Conservation (phyloP, 1,284 basidiomycete species). For the Pseudomicrostroma phylloplanum region DNA sequence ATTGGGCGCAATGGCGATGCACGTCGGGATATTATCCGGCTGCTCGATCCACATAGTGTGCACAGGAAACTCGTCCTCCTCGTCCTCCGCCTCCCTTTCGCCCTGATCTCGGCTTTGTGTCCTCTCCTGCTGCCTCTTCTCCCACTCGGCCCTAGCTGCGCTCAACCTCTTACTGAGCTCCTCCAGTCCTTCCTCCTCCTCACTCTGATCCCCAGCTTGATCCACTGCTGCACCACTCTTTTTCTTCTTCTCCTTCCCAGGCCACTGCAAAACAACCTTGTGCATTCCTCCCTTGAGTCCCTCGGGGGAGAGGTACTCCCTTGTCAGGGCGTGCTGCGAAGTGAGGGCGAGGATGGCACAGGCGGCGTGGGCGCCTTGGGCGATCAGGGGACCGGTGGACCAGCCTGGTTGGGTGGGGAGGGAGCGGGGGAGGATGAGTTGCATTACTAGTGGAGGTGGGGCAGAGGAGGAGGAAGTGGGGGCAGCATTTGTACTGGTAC, state of each 20-base stretch:
- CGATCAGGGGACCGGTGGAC: conserved; percentile 60
- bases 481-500: neutral
- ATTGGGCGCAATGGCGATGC: conserved; percentile 59
- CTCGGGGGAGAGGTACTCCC: conserved; percentile 21
- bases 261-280: conserved; percentile 46
- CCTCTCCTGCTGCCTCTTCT: neutral
- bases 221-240: too few species aligned
- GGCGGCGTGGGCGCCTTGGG: conserved; percentile 58
- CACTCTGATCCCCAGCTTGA: neutral
- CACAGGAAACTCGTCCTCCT: conserved; percentile 28
- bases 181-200: conserved; percentile 27
- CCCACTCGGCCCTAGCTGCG: conserved; percentile 16
- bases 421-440: conserved; percentile 38
- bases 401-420: conserved; percentile 49
- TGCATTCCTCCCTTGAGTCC: conserved; percentile 35
- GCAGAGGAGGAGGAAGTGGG: neutral
- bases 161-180: conserved; percentile 45
- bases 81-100: neutral
- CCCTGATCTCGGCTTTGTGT: neutral
- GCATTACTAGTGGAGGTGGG: conserved; percentile 42
- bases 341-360: conserved; percentile 46
- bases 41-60: conserved; percentile 59
- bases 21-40: conserved; percentile 58
- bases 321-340: conserved; percentile 15
- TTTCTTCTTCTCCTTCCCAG: conserved; percentile 13